A percentile compares a stretch with the other conserved stretches of the same genome.
Conservation (phyloP, 1,284 basidiomycete genomes). For the Albatrellus sp. region DNA sequence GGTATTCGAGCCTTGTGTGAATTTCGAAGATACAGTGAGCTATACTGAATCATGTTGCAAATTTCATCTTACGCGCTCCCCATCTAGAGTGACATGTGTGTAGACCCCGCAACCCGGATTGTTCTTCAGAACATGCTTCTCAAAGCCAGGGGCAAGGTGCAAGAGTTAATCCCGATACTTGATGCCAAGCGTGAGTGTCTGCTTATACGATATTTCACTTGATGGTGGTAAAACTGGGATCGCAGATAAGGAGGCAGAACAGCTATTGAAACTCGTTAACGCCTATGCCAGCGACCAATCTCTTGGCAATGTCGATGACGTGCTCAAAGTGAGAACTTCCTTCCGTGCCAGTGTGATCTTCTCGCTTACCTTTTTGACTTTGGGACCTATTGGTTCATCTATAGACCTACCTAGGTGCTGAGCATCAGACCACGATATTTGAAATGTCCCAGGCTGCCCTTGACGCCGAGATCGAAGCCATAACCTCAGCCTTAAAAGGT, state of each 20-base stretch:
- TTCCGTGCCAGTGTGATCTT: constrained; percentile 5
- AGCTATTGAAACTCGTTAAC: constrained; percentile 34
- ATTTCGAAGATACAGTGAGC: constrained; percentile 62
- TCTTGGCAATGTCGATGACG: constrained; percentile 50
- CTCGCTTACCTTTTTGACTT: background rate
- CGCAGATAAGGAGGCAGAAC: constrained; percentile 44
- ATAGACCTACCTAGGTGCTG: constrained; percentile 54
- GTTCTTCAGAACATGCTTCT: constrained; percentile 69
- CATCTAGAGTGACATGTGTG: constrained; percentile 44
- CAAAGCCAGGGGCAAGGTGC: constrained; percentile 41
- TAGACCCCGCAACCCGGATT: constrained; percentile 58
- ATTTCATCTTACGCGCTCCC: background rate
- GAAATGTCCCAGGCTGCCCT: constrained; percentile 45
- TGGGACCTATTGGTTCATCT: background rate
- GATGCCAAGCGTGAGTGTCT: constrained; percentile 43
- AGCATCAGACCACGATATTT: constrained; percentile 47
- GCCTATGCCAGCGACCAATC: constrained; percentile 40
- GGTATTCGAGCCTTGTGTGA: constrained; percentile 63
- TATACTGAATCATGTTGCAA: background rate
- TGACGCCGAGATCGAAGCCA: constrained; percentile 14
- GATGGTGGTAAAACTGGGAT: background rate
- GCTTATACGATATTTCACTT: constrained; percentile 1
- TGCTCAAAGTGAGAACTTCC: constrained; percentile 42
- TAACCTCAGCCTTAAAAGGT: constrained; percentile 47
- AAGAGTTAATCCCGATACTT: constrained; percentile 45